Evolutionary conservation across 768 basidiomycete species (phyloP), one percentile per base, ranked within the genome.

Genomic region (Boletus reticuloceps): DNA sequence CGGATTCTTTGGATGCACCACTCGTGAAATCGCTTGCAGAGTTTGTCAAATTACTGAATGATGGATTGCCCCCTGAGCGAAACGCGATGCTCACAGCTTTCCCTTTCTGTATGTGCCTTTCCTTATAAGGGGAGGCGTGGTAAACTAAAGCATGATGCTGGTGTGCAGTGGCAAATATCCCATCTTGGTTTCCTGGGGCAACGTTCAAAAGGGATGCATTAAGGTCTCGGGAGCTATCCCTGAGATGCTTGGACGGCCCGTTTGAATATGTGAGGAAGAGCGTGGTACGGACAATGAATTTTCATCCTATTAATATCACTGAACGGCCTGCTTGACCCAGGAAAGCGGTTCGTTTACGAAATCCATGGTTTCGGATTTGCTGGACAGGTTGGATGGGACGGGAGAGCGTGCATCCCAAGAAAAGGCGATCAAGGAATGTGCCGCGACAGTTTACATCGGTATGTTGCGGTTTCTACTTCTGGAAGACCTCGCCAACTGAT

Each of bases 391-490:
- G 53, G 55, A 68, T 29, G 61, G 47, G 25, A 46, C 45, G 39
- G 43, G 68, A 36, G 59, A 60, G 25, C 45, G 46, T 38, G 42
- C 39, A 41, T 25, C 38, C 13, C 55, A 64, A n/a, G 61, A 73
- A 46, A 68, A 57, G 46, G 50, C 53, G 29, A 60, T 71, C 45
- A 68, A 64, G 50, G 56, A 59, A 42, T 64, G 62, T 50, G 70
- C 71, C 3, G 70, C 70, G 6, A 65, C 68, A 1, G 67, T 64
- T 43, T 73, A 70, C 43, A 59, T 70, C 8, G 72, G 70, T 74
- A 40, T 38, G 55, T n/a, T 22, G 11, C 3, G 14, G 36, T 31
- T 44, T 40, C 4, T 17, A 32, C 14, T 16, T 42, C 37, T 9
- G 36, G 36, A 7, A 11, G 39, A 32, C 13, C 1, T 31, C 36